phyloP scores from a whole-genome alignment of 1,139 yeast species.

The Scheffersomyces lignicola region DNA sequence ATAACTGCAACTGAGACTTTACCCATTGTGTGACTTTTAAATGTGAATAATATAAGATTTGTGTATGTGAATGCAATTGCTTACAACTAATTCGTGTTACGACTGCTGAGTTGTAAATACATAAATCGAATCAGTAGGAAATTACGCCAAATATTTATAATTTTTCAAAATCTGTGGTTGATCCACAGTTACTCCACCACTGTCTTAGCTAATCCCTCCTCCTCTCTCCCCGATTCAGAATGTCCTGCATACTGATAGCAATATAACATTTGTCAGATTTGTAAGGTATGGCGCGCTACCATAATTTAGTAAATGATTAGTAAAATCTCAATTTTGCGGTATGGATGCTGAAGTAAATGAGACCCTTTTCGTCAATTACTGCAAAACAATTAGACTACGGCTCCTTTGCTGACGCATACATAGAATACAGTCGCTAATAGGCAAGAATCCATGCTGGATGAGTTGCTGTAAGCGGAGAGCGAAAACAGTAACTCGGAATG shows the following conservation, averaged over 20 bases:
- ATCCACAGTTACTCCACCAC: neutral
- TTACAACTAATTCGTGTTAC: neutral
- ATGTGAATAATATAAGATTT: conserved; percentile 1
- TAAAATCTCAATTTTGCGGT: too few relatives aligned
- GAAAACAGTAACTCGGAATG: too few relatives aligned
- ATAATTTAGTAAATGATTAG: neutral
- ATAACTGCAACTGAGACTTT: conserved; percentile 46
- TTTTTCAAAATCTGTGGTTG: neutral
- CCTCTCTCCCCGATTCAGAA: conserved; percentile 1
- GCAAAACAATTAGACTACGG: too few relatives aligned
- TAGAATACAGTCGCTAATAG: too few relatives aligned
- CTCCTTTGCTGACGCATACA: too few relatives aligned
- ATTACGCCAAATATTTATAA: neutral
- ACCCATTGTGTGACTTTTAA: conserved; percentile 16
- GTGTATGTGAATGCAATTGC: neutral
- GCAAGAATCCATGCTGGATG: too few relatives aligned
- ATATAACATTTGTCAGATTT: neutral
- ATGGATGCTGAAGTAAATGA: too few relatives aligned
- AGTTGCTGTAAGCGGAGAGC: too few relatives aligned
- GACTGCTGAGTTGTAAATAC: neutral
- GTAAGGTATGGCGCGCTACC: neutral
- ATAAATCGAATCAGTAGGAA: neutral
- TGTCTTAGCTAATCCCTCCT: neutral
- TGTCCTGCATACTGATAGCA: conserved; percentile 1
- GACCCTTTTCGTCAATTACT: too few relatives aligned